Conservation (phyloP, 75 land plant species). For the Pseudotsuga menziesii region DNA sequence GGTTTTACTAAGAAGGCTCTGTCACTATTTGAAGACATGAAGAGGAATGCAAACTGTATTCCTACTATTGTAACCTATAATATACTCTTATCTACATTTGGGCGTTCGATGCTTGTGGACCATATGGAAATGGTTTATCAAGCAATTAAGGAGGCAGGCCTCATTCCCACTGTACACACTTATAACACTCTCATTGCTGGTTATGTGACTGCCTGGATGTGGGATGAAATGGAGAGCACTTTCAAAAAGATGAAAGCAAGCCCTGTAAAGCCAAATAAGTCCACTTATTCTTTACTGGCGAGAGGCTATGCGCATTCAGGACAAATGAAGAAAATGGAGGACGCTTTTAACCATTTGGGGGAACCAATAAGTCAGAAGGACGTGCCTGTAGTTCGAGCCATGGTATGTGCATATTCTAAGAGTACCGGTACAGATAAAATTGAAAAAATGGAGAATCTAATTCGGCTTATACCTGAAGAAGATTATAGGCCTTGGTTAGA, state of each 20-base stretch:
- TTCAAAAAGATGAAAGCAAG: constrained; percentile 34
- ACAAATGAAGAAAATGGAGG: constrained; percentile 62
- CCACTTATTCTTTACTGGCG: constrained; percentile 51
- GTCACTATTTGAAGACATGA: constrained; percentile 43
- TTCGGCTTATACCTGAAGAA: constrained; percentile 42
- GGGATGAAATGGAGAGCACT: constrained; percentile 62
- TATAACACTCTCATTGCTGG: constrained; percentile 71
- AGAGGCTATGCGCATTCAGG: constrained; percentile 70
- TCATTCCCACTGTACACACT: constrained; percentile 44
- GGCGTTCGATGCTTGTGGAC: constrained; percentile 52
- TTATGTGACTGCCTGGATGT: constrained; percentile 71
- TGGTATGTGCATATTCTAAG: constrained; percentile 67
- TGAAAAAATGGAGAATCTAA: constrained; percentile 49
- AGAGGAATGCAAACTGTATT: constrained; percentile 28
- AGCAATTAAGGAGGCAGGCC: constrained; percentile 33
- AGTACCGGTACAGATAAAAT: constrained; percentile 35
- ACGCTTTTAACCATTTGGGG: constrained; percentile 37
- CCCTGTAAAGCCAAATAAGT: constrained; percentile 41
- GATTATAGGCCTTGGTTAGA: constrained; percentile 65
- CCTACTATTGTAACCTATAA: constrained; percentile 77
- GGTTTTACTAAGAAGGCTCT: constrained; percentile 36
- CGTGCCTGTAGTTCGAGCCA: constrained; percentile 39
- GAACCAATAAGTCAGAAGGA: constrained; percentile 22
- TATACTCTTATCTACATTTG: constrained; percentile 59
- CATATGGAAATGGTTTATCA: constrained; percentile 53